Conservation (phyloP, 331 rosid species). For the Rosa hybrid region DNA sequence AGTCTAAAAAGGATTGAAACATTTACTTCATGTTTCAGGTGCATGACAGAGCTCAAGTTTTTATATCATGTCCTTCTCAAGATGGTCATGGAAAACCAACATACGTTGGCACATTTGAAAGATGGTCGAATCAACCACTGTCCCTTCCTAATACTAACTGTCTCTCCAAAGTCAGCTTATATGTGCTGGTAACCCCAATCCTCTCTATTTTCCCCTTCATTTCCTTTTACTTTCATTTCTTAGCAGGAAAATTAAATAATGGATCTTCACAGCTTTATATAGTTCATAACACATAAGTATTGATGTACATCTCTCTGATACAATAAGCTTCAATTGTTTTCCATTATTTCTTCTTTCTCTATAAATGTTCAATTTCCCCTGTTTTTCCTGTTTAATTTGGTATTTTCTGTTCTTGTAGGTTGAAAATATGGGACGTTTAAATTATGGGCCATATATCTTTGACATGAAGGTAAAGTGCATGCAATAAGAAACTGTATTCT, state of each 20-base stretch:
- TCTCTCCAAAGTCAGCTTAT: constrained; percentile 52
- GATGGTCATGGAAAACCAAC: constrained; percentile 47
- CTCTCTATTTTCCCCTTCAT: constrained; percentile 4
- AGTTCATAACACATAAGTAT: not conserved
- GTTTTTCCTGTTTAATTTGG: not conserved
- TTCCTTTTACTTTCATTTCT: not conserved
- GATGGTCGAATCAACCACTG: constrained; percentile 62
- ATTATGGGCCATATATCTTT: constrained; percentile 74
- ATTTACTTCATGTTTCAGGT: constrained; percentile 49
- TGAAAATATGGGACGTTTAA: constrained; percentile 89
- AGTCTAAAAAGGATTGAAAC: constrained; percentile 19
- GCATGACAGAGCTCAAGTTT: constrained; percentile 95
- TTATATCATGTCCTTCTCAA: constrained; percentile 59
- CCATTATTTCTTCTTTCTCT: not conserved
- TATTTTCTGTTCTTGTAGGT: constrained; percentile 53
- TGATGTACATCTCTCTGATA: not conserved
- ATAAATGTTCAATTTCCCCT: not conserved
- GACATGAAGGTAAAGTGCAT: constrained; percentile 71
- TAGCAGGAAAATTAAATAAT: not conserved
- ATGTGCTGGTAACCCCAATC: constrained; percentile 57
- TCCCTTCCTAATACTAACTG: constrained; percentile 64
- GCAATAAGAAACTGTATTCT: not conserved
- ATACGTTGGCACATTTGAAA: constrained; percentile 73
- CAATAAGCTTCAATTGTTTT: not conserved
- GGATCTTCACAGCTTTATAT: not conserved